These are phyloP conservation scores for Torulaspora indica DNA, from an alignment of 805 yeast species.

Conservation along the genomic window DNA sequence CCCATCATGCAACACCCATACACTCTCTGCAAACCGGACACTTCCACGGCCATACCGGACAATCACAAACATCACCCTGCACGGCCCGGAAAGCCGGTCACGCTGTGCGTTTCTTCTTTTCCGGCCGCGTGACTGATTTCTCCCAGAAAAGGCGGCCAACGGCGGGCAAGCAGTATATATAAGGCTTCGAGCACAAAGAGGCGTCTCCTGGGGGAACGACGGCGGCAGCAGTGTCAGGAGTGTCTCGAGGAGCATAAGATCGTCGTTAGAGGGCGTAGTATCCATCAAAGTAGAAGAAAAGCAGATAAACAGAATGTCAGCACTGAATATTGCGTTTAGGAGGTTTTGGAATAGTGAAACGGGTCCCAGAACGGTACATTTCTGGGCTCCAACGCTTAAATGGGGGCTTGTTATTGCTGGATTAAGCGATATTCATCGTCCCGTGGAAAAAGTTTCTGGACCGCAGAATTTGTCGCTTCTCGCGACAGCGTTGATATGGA, in stretches of 20 bases:
- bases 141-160: neutral
- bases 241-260: too few relatives aligned
- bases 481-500: conserved; percentile 94
- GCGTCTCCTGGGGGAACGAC: too few relatives aligned
- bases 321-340: conserved; percentile 42
- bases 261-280: too few relatives aligned
- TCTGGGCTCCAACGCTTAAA: conserved; percentile 77
- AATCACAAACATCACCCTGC: neutral
- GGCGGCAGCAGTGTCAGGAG: too few relatives aligned
- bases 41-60: neutral
- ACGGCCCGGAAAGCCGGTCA: neutral
- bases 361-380: conserved; percentile 96
- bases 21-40: neutral
- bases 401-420: conserved; percentile 96
- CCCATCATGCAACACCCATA: too few relatives aligned
- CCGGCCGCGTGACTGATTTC: conserved; percentile 3
- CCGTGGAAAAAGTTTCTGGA: conserved; percentile 87
- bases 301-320: conserved; percentile 23
- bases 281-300: too few relatives aligned
- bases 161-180: neutral
- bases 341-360: conserved; percentile 80
- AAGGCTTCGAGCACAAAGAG: neutral
- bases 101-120: conserved; percentile 1
- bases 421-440: conserved; percentile 76
- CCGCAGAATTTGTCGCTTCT: conserved; percentile 62